Evolutionary conservation across 139 green algal genomes (phyloP).

Genomic region (Chlamydomonas asymmetrica): DNA sequence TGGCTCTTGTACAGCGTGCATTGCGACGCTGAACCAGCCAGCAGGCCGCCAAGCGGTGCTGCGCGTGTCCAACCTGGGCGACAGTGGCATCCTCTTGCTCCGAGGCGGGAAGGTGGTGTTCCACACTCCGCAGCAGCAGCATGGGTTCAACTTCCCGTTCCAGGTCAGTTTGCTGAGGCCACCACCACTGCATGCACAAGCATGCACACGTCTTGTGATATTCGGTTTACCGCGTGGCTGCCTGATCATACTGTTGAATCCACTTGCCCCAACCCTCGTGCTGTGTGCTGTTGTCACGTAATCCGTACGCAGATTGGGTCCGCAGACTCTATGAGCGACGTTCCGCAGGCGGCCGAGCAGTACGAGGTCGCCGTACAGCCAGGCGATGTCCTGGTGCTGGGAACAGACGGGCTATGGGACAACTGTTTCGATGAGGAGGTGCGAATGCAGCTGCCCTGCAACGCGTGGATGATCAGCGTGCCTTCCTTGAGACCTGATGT

Average conservation of each 20-base stretch:
- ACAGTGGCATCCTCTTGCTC: conserved; percentile 75
- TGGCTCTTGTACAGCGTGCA: conserved; percentile 82
- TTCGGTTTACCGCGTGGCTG: too few relatives aligned
- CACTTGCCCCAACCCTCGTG: too few relatives aligned
- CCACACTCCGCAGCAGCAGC: conserved; percentile 90
- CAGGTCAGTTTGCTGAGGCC: conserved; percentile 77
- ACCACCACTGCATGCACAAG: too few relatives aligned
- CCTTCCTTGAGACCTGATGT: too few relatives aligned
- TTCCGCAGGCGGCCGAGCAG: conserved; percentile 51
- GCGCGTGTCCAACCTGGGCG: conserved; percentile 84
- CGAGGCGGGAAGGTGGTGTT: conserved; percentile 63
- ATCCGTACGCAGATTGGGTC: conserved; percentile 16
- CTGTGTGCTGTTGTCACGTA: too few relatives aligned
- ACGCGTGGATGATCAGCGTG: too few relatives aligned
- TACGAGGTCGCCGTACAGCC: conserved; percentile 69
- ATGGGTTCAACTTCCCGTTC: conserved; percentile 99
- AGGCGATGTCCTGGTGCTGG: conserved; percentile 90
- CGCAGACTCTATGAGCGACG: conserved; percentile 58
- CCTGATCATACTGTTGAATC: too few relatives aligned
- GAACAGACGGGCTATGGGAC: conserved; percentile 96
- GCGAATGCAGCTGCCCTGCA: too few relatives aligned
- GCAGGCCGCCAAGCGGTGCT: too few relatives aligned
- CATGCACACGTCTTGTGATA: too few relatives aligned
- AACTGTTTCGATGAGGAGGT: conserved; percentile 95
- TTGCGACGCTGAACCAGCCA: conserved; percentile 75